Evolutionary conservation across 805 yeast species (phyloP), one percentile per base, ranked within the genome.

Genomic region (Komagataella ulmi): DNA sequence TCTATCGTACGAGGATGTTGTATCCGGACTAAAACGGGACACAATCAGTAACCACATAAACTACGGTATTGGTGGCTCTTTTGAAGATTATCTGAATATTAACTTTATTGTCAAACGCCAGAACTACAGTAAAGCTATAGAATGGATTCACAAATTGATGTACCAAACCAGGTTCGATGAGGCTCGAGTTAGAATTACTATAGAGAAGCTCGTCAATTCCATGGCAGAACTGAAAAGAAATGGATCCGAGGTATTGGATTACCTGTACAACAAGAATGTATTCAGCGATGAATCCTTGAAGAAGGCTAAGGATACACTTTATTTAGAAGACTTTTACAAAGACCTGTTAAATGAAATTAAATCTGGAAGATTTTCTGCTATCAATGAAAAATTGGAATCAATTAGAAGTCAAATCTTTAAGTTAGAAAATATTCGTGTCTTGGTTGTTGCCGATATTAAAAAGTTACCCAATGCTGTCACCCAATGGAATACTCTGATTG

Each of bases 1-100:
- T 14, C 68, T 82, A 18, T 77, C 86, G 0, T 86, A 75, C 60
- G 95, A 89, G 52, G 76, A 81, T 47, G 96, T 89, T n/a, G 82
- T 88, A 6, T 71, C 83, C 17, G 73, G 76, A 24, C 64, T 89
- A 46, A 85, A 88, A 59, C 74, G 80, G 30, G 97, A 90, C 57
- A 79, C 93, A 6, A 69, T 90, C 21, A 79, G 76, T 40, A 73
- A 77, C 47, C 68, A 70, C 12, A 70, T 88, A 21, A 73, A 76
- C 36, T 73, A 74, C 46, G 83, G 89, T 1, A 75, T 78, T 54
- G 75, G 76, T 30, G 76, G 77, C 45, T 76, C 74, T 54, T 81
- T 83, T 59, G 78, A 79, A 14, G 97, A 93, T 60, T 62, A 84
- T 23, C 64, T 88, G 44, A 71, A 76, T 53, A 71, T 89, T 8